Conservation (phyloP, 345 rosid species). For the Aurinia saxatilis region DNA sequence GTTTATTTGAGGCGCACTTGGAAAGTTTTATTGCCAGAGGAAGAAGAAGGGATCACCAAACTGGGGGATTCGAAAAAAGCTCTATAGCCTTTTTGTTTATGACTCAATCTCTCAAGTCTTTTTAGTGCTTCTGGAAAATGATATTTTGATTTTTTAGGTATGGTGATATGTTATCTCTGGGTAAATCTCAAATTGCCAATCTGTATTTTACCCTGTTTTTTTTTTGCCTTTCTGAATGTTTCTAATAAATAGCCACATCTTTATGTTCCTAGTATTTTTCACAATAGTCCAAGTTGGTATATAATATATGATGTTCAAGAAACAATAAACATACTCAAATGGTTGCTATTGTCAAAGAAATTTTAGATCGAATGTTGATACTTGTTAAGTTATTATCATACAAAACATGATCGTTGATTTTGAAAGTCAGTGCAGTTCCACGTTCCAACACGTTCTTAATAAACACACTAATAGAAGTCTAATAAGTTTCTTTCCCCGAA, state of each 20-base stretch:
- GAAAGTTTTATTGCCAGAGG: constrained; percentile 27
- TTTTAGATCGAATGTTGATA: no score
- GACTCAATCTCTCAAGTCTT: background rate
- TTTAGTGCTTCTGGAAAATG: background rate
- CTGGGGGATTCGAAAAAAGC: background rate
- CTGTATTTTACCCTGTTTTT: constrained; percentile 1
- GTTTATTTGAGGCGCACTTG: constrained; percentile 17
- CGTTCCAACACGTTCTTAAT: no score
- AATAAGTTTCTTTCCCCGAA: background rate
- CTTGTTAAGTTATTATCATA: no score
- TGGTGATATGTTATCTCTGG: constrained; percentile 2
- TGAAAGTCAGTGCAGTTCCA: no score
- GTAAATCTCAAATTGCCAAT: constrained; percentile 2
- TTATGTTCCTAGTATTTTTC: background rate
- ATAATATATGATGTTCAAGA: background rate
- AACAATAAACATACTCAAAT: background rate
- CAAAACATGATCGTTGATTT: background rate
- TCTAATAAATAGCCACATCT: constrained; percentile 19
- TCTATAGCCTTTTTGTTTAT: background rate
- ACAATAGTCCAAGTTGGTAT: background rate
- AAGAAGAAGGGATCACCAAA: constrained; percentile 7
- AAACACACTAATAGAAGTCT: background rate
- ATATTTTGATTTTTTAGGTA: background rate
- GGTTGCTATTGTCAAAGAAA: no score
- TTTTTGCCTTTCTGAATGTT: constrained; percentile 9